Percentiles rank a stretch among this genome's conserved stretches.
These are phyloP conservation scores for Plasmodium cynomolgi DNA, from an alignment of 169 alveolate species.

Conservation along the genomic window DNA sequence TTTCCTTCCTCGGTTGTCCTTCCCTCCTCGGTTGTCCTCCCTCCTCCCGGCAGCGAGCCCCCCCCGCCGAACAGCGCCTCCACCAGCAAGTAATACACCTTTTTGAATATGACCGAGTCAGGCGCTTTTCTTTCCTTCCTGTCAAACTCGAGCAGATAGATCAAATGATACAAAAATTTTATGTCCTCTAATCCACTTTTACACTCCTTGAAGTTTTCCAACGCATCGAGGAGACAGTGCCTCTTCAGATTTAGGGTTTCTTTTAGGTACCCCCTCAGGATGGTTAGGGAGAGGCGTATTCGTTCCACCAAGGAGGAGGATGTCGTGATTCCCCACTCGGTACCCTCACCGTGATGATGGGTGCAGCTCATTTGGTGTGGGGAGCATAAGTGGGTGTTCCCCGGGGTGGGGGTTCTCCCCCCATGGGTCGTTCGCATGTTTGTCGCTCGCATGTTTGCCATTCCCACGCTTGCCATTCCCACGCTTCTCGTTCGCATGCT, in stretches of 20 bases:
- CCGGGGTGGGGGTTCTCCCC: not conserved
- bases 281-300: not conserved
- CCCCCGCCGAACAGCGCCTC: constrained; percentile 17
- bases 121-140: not conserved
- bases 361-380: not conserved
- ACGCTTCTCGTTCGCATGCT: not conserved
- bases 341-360: not conserved
- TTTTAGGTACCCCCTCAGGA: constrained; percentile 22
- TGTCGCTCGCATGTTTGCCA: not conserved
- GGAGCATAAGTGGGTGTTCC: not conserved
- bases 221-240: constrained; percentile 14
- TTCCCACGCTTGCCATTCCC: not conserved
- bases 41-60: not conserved
- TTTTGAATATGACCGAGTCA: constrained; percentile 17
- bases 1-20: not conserved
- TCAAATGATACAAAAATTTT: constrained; percentile 32
- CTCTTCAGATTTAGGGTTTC: constrained; percentile 23
- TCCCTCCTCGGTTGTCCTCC: not conserved
- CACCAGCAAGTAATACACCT: constrained; percentile 27
- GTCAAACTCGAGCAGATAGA: constrained; percentile 14
- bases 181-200: constrained; percentile 63
- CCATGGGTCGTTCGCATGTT: not conserved
- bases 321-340: not conserved
- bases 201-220: constrained; percentile 17
- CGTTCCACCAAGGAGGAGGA: not conserved